phyloP scores from a whole-genome alignment of 1,284 basidiomycete genomes.

The Ganoderma sinense region DNA sequence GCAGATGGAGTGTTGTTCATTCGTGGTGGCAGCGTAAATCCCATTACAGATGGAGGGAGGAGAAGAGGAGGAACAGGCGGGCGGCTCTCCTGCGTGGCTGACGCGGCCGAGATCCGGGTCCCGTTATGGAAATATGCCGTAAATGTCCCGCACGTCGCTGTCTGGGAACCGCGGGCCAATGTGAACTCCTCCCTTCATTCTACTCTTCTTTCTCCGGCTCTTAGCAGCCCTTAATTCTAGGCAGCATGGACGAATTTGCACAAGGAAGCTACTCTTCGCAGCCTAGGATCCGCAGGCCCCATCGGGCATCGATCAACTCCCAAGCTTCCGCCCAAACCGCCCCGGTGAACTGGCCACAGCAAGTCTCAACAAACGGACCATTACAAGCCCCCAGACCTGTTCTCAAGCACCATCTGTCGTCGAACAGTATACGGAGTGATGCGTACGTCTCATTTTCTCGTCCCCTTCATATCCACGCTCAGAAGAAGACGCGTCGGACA shows the following conservation, averaged over 20 bases:
- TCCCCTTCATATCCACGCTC: not conserved
- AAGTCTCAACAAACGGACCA: constrained; percentile 9
- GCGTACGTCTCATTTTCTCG: constrained; percentile 28
- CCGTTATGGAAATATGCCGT: not conserved
- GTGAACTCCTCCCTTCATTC: not conserved
- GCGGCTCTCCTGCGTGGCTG: not conserved
- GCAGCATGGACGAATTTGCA: constrained; percentile 36
- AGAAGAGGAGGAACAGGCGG: constrained; percentile 2
- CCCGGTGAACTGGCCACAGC: constrained; percentile 22
- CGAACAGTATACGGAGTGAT: constrained; percentile 33
- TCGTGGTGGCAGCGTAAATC: constrained; percentile 53
- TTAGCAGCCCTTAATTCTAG: not conserved
- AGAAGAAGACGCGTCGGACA: constrained; percentile 3
- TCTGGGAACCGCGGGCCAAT: not conserved
- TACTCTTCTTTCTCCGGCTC: not conserved
- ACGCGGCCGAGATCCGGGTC: not conserved
- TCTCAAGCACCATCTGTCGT: constrained; percentile 29
- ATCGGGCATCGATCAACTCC: constrained; percentile 32
- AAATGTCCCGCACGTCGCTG: not conserved
- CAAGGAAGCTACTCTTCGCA: constrained; percentile 30
- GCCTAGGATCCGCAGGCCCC: constrained; percentile 14
- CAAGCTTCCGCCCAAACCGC: constrained; percentile 31
- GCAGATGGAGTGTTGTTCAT: constrained; percentile 46
- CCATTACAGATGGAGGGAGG: constrained; percentile 44
- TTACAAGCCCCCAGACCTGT: constrained; percentile 25